Base-by-base conservation (phyloP, 2,329 filamentous ascomycete species). In the Apiospora sp. region DNA sequence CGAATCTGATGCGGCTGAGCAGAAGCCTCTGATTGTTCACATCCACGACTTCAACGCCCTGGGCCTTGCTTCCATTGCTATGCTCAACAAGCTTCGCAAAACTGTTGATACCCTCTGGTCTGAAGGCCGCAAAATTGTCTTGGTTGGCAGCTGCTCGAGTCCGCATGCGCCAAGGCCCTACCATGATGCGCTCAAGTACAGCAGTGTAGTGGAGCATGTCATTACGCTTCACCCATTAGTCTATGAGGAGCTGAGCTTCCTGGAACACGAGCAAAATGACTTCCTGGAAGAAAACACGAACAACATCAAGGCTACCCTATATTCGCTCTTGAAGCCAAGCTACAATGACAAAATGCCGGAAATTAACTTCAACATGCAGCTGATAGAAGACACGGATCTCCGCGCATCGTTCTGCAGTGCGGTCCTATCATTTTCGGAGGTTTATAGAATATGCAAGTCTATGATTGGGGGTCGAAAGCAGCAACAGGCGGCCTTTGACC, bases 41-140 rank as follows among this genome's bases (percentile, higher is more conserved):
- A 84, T 98, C 16, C 90, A 93, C 79, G 94, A 98, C 80, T 93
- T 94, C 78, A 91, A 93, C 71, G 94, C 97, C 75, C 86, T 99
- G 12, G 90, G 88, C 77, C 88, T 89, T 78, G 92, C 93, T 0
- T 81, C 88, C 7, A 91, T 94, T 72, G 75, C 71, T 30, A 94
- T 94, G 14, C 86, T 89, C 1, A 87, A 89, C 30, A 90, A 92
- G 73, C 84, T 99, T 16, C 91, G 93, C 71, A 88, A 89, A 68
- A 86, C 93, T 8, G 90, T 97, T 37, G 92, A 95, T 77, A 88
- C 89, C 73, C 88, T 92, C 72, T 93, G 95, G 86, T 87, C 88
- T 71, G 87, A 90, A 51, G 95, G 95, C 5, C 88, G 91, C 76
- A 89, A 89, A 73, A 88, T 98, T 70, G 88, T 95, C 71, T 87